Conservation (phyloP, 2,329 filamentous ascomycete species). For the Rutstroemia sp. region DNA sequence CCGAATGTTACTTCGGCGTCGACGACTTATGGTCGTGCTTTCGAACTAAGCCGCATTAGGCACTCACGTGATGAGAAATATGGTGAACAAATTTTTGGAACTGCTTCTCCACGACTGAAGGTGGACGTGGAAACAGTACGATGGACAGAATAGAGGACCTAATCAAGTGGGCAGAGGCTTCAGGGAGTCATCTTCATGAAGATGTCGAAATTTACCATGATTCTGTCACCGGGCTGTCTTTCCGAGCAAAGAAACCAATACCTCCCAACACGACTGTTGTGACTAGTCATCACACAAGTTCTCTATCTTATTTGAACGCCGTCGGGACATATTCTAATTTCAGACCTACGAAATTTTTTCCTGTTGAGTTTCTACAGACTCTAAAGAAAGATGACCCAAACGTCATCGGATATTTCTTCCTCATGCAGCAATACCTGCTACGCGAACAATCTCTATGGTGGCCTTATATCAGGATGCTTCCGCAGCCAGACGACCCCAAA, state of each 20-base stretch:
- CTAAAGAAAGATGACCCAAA: conserved; percentile 40
- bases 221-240: conserved; percentile 43
- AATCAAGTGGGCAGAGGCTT: conserved; percentile 39
- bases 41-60: no score
- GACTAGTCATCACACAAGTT: conserved; percentile 43
- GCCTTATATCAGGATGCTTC: conserved; percentile 59
- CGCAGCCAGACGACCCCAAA: conserved; percentile 46
- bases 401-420: conserved; percentile 58
- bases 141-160: conserved; percentile 30
- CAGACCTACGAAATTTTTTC: conserved; percentile 33
- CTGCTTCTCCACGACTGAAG: no score
- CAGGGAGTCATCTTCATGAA: conserved; percentile 43
- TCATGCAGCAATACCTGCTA: conserved; percentile 59
- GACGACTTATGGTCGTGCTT: no score
- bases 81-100: no score
- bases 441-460: conserved; percentile 56
- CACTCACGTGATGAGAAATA: no score
- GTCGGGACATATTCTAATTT: conserved; percentile 31
- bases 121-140: background rate
- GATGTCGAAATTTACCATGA: conserved; percentile 47
- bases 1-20: no score
- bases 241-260: conserved; percentile 30
- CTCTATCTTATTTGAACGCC: conserved; percentile 53
- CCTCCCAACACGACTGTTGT: conserved; percentile 34
- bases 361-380: conserved; percentile 40